Conservation (phyloP, 352 stramenopile species). For the Peronosclerospora sorghi region DNA sequence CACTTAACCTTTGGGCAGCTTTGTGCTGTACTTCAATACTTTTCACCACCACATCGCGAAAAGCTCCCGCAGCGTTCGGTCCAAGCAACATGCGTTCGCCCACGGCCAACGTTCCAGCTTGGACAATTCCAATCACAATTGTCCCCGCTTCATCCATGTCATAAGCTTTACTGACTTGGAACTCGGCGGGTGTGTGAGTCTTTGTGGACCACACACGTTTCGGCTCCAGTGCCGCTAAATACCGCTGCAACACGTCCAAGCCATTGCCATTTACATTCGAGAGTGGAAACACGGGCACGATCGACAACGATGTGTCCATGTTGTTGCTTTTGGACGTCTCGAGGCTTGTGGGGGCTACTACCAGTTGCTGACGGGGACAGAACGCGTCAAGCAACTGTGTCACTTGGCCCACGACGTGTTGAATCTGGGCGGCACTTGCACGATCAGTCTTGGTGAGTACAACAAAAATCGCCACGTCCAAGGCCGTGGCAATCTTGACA, state of each 20-base stretch:
- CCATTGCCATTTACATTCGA: constrained; percentile 52
- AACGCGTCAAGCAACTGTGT: constrained; percentile 26
- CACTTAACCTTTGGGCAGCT: constrained; percentile 37
- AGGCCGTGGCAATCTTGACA: constrained; percentile 60
- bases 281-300: constrained; percentile 48
- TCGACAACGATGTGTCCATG: constrained; percentile 3
- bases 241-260: constrained; percentile 43
- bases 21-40: constrained; percentile 78
- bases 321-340: constrained; percentile 6
- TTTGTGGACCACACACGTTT: constrained; percentile 52
- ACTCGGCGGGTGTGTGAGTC: constrained; percentile 43
- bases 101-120: constrained; percentile 53
- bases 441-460: constrained; percentile 73
- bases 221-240: constrained; percentile 41
- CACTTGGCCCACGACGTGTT: constrained; percentile 37
- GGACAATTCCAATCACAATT: constrained; percentile 59
- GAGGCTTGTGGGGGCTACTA: constrained; percentile 3
- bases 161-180: constrained; percentile 73
- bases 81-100: constrained; percentile 61
- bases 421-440: constrained; percentile 30
- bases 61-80: constrained; percentile 39
- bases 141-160: constrained; percentile 59
- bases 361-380: constrained; percentile 16
- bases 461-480: constrained; percentile 67
- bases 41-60: constrained; percentile 53